These are phyloP conservation scores for Penicillium soppii DNA, from an alignment of 495 filamentous ascomycete species.

Conservation along the genomic window DNA sequence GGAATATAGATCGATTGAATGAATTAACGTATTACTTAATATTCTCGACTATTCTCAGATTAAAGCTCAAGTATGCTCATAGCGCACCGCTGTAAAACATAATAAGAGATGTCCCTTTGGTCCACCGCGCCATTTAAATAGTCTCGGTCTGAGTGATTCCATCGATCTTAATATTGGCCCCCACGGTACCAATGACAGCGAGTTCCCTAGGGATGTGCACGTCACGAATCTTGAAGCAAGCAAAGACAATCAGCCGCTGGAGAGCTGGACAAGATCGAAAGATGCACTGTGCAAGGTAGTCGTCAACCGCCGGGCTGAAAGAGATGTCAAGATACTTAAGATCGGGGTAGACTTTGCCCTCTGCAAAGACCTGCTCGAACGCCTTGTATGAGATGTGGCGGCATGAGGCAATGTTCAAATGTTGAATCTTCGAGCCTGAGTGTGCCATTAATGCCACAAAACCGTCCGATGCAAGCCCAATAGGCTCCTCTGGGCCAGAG, in stretches of 20 bases:
- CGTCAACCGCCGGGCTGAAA: constrained; percentile 73
- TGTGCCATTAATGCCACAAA: constrained; percentile 84
- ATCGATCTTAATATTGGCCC: constrained; percentile 46
- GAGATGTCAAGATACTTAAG: constrained; percentile 72
- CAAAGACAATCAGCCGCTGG: constrained; percentile 74
- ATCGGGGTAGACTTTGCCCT: constrained; percentile 57
- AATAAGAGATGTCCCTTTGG: neutral
- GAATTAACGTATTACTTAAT: no score
- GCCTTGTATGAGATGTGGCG: constrained; percentile 68
- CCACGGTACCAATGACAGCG: constrained; percentile 63
- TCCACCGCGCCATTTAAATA: constrained; percentile 1
- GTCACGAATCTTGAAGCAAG: constrained; percentile 74
- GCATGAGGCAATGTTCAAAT: constrained; percentile 73
- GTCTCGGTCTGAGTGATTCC: constrained; percentile 33
- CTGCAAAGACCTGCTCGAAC: constrained; percentile 69
- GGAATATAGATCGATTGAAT: neutral
- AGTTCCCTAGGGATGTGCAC: constrained; percentile 69
- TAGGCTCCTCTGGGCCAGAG: constrained; percentile 51
- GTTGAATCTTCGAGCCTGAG: constrained; percentile 60
- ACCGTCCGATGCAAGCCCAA: constrained; percentile 70
- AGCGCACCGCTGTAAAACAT: neutral
- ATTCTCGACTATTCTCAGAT: no score
- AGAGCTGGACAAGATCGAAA: constrained; percentile 73
- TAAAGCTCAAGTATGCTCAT: no score
- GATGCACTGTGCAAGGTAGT: constrained; percentile 69